Conservation (phyloP, 176 grass and related monocot genomes). For the Triticum timopheevii region DNA sequence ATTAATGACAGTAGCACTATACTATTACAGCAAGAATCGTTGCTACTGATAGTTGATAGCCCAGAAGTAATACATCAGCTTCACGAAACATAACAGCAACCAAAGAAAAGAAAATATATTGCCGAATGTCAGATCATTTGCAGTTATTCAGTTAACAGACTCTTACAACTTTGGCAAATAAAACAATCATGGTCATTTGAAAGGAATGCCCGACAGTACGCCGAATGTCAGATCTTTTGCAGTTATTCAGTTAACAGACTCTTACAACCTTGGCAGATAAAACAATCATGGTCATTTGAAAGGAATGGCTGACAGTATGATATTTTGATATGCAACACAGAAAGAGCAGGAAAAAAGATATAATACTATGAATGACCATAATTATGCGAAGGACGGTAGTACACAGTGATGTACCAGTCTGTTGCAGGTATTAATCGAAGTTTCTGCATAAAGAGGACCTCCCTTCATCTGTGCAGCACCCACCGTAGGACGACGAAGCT, state of each 20-base stretch:
- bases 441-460: slow-evolving; percentile 17
- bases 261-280: not conserved
- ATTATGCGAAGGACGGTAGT: not conserved
- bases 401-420: slow-evolving; percentile 40
- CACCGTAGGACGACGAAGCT: slow-evolving; percentile 19
- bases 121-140: not conserved
- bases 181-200: slow-evolving; percentile 10
- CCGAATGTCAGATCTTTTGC: not conserved
- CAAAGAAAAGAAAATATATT: not conserved
- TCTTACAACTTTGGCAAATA: not conserved
- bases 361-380: slow-evolving; percentile 11
- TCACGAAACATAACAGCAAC: slow-evolving; percentile 18
- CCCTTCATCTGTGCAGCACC: slow-evolving; percentile 37
- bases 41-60: not conserved
- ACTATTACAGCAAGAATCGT: slow-evolving; percentile 5
- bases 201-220: not conserved
- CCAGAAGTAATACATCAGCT: slow-evolving; percentile 29
- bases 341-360: not conserved
- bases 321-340: not conserved
- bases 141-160: not conserved
- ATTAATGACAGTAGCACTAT: not conserved
- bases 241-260: not conserved
- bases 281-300: slow-evolving; percentile 18
- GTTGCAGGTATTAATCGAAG: slow-evolving; percentile 21
- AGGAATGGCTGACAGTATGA: not conserved